phyloP scores from a whole-genome alignment of 2,329 filamentous ascomycete genomes.

The Talaromyces rugulosus region DNA sequence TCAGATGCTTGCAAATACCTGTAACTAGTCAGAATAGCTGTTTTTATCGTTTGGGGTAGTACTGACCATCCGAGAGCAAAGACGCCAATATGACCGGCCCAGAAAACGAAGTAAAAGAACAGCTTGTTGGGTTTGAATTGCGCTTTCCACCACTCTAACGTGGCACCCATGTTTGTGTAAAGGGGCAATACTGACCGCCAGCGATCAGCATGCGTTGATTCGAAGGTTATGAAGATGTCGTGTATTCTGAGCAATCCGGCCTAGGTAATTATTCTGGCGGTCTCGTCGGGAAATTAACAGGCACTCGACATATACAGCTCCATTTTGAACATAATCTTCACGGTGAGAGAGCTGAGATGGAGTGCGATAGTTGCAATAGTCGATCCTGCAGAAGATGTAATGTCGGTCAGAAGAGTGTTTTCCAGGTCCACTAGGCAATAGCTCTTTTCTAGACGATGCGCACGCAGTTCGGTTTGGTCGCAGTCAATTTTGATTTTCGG shows the following conservation, averaged over 20 bases:
- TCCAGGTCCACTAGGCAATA: not conserved
- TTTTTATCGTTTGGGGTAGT: not conserved
- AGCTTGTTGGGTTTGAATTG: slow-evolving; percentile 69
- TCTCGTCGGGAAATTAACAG: not conserved
- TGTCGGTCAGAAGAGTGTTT: not conserved
- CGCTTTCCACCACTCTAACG: slow-evolving; percentile 30
- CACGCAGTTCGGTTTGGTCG: not conserved
- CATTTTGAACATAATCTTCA: not conserved
- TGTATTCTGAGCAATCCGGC: not conserved
- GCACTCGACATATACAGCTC: not conserved
- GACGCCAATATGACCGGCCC: slow-evolving; percentile 70
- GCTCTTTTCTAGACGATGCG: not conserved
- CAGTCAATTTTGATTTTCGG: not conserved
- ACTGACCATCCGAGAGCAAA: slow-evolving; percentile 82
- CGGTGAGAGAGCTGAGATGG: not conserved
- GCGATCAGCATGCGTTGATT: slow-evolving; percentile 9
- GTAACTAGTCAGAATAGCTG: slow-evolving; percentile 2
- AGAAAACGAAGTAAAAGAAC: slow-evolving; percentile 76
- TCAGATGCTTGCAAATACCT: slow-evolving; percentile 78
- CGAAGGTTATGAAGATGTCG: not conserved
- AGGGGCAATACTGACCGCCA: slow-evolving; percentile 15
- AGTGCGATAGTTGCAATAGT: not conserved
- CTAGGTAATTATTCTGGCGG: not conserved
- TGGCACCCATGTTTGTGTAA: slow-evolving; percentile 33
- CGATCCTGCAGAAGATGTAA: not conserved